These are phyloP conservation scores for Apiospora hydei DNA, from an alignment of 2,329 filamentous ascomycete species.

Conservation along the genomic window DNA sequence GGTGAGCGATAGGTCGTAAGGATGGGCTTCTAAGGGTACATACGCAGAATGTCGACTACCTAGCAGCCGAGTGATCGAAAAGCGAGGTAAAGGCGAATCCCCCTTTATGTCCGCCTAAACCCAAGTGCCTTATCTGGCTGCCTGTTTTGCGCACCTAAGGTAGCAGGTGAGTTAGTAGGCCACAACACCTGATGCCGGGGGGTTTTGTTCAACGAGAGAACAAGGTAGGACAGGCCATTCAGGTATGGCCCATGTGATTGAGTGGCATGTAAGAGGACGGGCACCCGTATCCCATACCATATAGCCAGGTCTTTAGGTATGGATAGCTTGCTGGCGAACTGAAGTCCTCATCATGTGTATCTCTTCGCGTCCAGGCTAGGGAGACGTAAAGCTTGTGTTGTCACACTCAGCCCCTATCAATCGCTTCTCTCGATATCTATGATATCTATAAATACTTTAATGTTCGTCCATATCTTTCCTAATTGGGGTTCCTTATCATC, in stretches of 20 bases:
- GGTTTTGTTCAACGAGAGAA: not conserved
- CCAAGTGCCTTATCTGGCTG: not conserved
- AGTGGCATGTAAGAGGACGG: not conserved
- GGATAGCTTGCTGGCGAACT: not conserved
- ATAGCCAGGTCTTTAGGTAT: not conserved
- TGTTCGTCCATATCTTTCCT: too few species aligned
- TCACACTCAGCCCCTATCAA: not conserved
- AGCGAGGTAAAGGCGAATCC: not conserved
- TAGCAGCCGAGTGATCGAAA: not conserved
- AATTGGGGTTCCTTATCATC: too few species aligned
- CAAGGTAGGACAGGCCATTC: not conserved
- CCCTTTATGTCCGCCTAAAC: not conserved
- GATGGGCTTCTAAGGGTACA: not conserved
- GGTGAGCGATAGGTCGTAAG: not conserved
- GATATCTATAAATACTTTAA: too few species aligned
- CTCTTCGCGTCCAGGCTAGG: not conserved
- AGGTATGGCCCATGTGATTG: not conserved
- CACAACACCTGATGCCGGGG: not conserved
- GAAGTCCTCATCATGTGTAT: not conserved
- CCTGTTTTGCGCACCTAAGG: not conserved
- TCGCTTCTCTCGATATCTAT: not conserved
- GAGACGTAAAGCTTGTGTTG: not conserved
- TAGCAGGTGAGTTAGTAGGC: not conserved
- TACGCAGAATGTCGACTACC: not conserved
- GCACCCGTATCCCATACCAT: not conserved